Conservation (phyloP, 257 asterid genomes). For the Mentha longifolia region DNA sequence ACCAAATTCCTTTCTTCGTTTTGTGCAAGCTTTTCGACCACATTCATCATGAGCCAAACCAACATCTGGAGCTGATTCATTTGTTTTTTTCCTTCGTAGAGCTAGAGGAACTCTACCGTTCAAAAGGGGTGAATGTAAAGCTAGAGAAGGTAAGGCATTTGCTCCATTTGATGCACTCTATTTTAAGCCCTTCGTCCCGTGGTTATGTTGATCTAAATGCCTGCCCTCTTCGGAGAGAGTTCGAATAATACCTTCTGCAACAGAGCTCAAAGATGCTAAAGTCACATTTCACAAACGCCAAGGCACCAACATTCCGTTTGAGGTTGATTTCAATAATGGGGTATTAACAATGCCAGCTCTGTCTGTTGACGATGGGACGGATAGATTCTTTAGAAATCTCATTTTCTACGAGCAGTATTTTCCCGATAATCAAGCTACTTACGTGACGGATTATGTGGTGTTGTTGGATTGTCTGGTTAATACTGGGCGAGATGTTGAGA, state of each 20-base stretch:
- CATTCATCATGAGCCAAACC: too few species aligned
- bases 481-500: background rate
- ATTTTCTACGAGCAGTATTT: background rate
- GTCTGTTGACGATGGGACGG: background rate
- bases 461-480: background rate
- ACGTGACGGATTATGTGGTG: background rate
- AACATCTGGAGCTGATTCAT: too few species aligned
- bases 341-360: background rate
- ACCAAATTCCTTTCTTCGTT: too few species aligned
- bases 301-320: background rate
- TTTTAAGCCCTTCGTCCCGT: too few species aligned
- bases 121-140: too few species aligned
- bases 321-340: constrained; percentile 4
- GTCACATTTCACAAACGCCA: background rate
- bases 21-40: too few species aligned
- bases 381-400: background rate
- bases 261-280: constrained; percentile 13
- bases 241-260: background rate
- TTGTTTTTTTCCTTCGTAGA: too few species aligned
- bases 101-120: too few species aligned
- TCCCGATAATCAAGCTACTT: background rate
- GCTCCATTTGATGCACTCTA: too few species aligned
- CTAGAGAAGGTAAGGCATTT: too few species aligned
- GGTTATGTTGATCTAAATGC: too few species aligned
- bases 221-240: too few species aligned